A percentile compares a stretch with the other conserved stretches of the same genome.
These are phyloP conservation scores for Stropharia rugosoannulata DNA, from an alignment of 768 basidiomycete species.

Conservation along the genomic window DNA sequence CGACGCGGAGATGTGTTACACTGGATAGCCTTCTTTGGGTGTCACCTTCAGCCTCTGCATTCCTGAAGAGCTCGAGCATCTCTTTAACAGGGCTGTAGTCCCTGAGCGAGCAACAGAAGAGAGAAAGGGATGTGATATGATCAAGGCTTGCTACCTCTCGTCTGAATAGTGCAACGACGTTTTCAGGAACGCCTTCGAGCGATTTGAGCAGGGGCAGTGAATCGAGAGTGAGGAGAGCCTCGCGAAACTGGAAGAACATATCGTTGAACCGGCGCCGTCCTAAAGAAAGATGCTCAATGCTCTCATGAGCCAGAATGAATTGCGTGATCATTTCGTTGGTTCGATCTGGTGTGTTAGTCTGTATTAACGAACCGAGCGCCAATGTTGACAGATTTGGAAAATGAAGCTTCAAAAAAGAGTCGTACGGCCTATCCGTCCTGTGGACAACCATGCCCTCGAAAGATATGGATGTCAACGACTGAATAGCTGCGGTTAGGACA, in stretches of 20 bases:
- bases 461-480: constrained; percentile 15
- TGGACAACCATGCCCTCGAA: constrained; percentile 12
- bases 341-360: constrained; percentile 2
- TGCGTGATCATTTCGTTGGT: constrained; percentile 9
- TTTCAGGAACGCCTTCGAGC: constrained; percentile 20
- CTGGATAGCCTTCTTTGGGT: not conserved
- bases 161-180: constrained; percentile 5
- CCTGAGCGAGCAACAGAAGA: constrained; percentile 6
- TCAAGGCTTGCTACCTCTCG: constrained; percentile 6
- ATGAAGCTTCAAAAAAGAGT: constrained; percentile 10
- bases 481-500: constrained; percentile 6
- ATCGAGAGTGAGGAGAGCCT: not conserved
- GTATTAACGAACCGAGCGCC: constrained; percentile 12
- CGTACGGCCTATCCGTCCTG: constrained; percentile 4
- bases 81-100: not conserved
- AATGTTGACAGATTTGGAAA: constrained; percentile 12
- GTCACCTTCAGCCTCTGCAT: not conserved
- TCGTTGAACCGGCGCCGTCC: constrained; percentile 6
- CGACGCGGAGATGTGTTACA: constrained; percentile 9
- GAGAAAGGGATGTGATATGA: constrained; percentile 6
- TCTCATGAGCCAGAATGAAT: constrained; percentile 12
- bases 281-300: constrained; percentile 13
- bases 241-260: constrained; percentile 16
- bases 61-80: constrained; percentile 5
- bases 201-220: constrained; percentile 13